Base-by-base conservation (phyloP, 805 yeast genomes). In the Millerago galiae region DNA sequence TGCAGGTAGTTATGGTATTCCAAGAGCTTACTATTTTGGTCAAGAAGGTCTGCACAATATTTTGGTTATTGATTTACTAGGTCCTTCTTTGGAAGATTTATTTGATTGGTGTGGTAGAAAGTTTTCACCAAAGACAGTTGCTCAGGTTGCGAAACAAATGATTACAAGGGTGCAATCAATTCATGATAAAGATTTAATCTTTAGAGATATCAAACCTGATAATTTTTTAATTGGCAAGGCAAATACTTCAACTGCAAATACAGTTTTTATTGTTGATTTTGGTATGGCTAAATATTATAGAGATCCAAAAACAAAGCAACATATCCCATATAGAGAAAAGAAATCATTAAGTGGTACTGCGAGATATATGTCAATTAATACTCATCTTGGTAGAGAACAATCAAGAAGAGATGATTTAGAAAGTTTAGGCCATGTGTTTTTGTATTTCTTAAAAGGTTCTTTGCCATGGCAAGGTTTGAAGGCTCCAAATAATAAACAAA, bases 281-380 rank as follows among this genome's bases (percentile, higher is more conserved):
- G 99, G 99, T 50, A 93, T 93, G 98, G 98, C 98, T 26, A 93
- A 93, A 65, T 95, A 87, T 59, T 93, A 90, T 66, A 79, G 98
- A 60, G 99, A 93, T 67, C 97, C 98, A 41, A 84, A 87, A 63
- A 83, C 98, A 11, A 88, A 88, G 59, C 84, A 83, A 59, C 99
- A 93, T 65, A 93, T 93, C 51, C 98, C 99, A 27, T 93, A 90
- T 65, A 75, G 98, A 56, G 99, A 93, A 63, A 87, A 90, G 63
- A 93, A 93, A 66, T 87, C 96, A 5, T 70, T 93, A 50, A 84
- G 95, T 62, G 99, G 99, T 38, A 93, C 99, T 3, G 99, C 98
- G n/a, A 74, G 99, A 56, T 93, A 93, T 68, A 93, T 93, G 97
- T 83, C 95, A 26, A 90, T 93, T 52, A 93, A 93, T 68, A 93